These are phyloP conservation scores for Strobilomyces echinocephalus DNA, from an alignment of 768 basidiomycete species.

Conservation along the genomic window DNA sequence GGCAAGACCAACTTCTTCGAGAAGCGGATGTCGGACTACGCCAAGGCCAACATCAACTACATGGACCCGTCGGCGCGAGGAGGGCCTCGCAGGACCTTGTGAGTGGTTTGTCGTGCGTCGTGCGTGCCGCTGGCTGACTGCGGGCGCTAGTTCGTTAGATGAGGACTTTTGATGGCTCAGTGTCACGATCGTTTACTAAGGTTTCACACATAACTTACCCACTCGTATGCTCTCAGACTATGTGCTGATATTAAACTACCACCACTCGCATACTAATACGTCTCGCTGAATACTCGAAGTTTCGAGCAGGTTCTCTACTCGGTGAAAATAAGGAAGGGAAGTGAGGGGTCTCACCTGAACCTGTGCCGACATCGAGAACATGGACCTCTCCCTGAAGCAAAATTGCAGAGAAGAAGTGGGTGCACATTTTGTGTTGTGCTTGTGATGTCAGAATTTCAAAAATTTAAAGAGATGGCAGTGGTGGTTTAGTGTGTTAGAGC, in stretches of 20 bases:
- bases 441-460: no score
- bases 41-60: conserved; percentile 53
- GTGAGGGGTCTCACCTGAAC: conserved; percentile 15
- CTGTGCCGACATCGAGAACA: conserved; percentile 21
- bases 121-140: no score
- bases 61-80: conserved; percentile 1
- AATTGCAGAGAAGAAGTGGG: conserved; percentile 6
- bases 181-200: not conserved
- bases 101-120: conserved; percentile 16
- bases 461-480: no score
- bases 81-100: conserved; percentile 30
- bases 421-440: conserved; percentile 18
- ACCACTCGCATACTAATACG: no score
- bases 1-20: conserved; percentile 97
- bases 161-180: conserved; percentile 15
- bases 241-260: no score
- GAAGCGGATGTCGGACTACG: conserved; percentile 81
- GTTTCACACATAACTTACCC: not conserved
- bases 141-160: conserved; percentile 9
- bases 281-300: no score
- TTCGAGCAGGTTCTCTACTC: no score
- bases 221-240: no score
- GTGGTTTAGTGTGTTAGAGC: no score
- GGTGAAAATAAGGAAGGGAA: no score
- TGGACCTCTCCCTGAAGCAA: not conserved